Evolutionary conservation across 1,139 yeast species (phyloP), one percentile per base, ranked within the genome.

Genomic region (Sporopachydermia cereana): DNA sequence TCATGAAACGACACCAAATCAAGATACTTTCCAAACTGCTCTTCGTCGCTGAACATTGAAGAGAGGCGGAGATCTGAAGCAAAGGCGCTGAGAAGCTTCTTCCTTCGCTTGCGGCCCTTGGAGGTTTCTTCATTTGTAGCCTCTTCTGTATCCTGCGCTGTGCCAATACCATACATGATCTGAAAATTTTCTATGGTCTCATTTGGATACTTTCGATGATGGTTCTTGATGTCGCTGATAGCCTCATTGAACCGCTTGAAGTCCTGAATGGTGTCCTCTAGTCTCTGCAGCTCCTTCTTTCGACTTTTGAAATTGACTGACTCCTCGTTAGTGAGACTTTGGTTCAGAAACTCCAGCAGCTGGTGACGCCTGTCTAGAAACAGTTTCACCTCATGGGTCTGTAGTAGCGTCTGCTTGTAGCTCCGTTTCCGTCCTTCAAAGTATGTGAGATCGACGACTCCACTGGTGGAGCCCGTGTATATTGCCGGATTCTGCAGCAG

Each of bases 371-470:
- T 71, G 4, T 70, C 66, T 2, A 74, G 54, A 43, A 89, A 74
- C 43, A 60, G 54, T 17, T 68, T 64, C 2, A 85, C 67, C 57
- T 89, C 96, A 58, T 81, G 84, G 53, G 80, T 79, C 52, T 84
- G 93, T 16, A 77, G 52, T 12, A 76, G 54, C 1, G 72, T 67
- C 50, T 72, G 77, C 48, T 70, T 64, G 41, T 57, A 54, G 48
- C 57, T 54, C 59, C 74, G 47, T 59, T 68, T 51, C 52, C 55
- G 62, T 50, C 77, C 56, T 48, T 64, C 69, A 50, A 52, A 57
- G 42, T 48, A 48, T 50, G 51, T 47, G 48, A 58, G 51, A 45
- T 62, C 34, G 50, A 62, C 44, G 43, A 42, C 44, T 49, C 47
- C 49, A 55, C 51, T 46, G 48, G 48, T 47, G 49, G 50, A 46